Percentiles rank a stretch among this genome's conserved stretches.
These are phyloP conservation scores for Exophiala lecanii-corni DNA, from an alignment of 2,329 filamentous ascomycete genomes.

Conservation along the genomic window DNA sequence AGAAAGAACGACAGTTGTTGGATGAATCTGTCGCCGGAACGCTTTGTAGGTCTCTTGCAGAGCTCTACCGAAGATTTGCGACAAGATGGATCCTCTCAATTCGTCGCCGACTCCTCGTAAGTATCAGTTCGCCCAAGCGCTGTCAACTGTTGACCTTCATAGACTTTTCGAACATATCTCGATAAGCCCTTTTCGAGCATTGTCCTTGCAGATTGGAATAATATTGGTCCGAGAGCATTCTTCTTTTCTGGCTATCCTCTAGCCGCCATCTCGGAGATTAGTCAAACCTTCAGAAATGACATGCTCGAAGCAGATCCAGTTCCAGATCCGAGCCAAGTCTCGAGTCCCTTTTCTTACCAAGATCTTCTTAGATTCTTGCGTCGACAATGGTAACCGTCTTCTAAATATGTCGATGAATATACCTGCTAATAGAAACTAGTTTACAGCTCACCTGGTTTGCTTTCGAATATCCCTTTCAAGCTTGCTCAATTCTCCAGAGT, in stretches of 20 bases:
- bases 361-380: conserved; percentile 30
- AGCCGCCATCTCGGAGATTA: conserved; percentile 7
- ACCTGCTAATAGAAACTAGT: conserved; percentile 29
- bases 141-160: conserved; percentile 1
- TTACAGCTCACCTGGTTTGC: conserved; percentile 33
- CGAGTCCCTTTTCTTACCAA: conserved; percentile 26
- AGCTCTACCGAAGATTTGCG: conserved; percentile 8
- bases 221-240: conserved; percentile 34
- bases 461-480: conserved; percentile 38
- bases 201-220: conserved; percentile 34
- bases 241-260: conserved; percentile 39
- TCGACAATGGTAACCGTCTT: conserved; percentile 15
- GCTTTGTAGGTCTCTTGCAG: conserved; percentile 5
- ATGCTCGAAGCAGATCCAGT: conserved; percentile 6
- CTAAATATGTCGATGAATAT: too few species aligned
- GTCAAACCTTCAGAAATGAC: conserved; percentile 10
- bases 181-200: conserved; percentile 33
- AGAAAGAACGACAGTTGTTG: conserved; percentile 36
- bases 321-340: conserved; percentile 15
- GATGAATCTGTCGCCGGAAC: conserved; percentile 18
- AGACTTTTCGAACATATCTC: conserved; percentile 21
- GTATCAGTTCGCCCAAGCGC: conserved; percentile 27
- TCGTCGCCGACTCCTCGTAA: conserved; percentile 26
- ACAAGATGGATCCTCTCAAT: conserved; percentile 13
- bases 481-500: conserved; percentile 41